Percentiles rank a stretch among this genome's conserved stretches.
Evolutionary conservation across 2,329 filamentous ascomycete species (phyloP).

Genomic region (Corynespora cassiicola): DNA sequence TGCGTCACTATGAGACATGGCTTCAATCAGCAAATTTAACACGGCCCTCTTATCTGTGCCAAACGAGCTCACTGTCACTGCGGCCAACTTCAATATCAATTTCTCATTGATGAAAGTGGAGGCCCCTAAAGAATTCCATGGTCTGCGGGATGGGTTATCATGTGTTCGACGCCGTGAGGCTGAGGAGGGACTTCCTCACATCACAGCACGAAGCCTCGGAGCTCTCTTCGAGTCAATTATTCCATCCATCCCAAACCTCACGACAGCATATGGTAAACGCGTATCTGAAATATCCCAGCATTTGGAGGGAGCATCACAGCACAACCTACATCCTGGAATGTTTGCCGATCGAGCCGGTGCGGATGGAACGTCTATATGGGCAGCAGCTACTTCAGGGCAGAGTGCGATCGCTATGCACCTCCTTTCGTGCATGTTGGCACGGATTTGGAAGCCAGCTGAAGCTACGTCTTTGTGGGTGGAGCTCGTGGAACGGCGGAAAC

Average conservation of each 20-base stretch:
- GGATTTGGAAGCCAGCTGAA: conserved; percentile 32
- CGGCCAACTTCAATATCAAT: conserved; percentile 20
- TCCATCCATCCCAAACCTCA: conserved; percentile 12
- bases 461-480: conserved; percentile 46
- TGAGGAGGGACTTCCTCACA: conserved; percentile 14
- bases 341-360: conserved; percentile 14
- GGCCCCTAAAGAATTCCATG: conserved; percentile 13
- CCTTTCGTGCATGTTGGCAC: conserved; percentile 47
- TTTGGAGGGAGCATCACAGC: background rate
- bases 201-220: conserved; percentile 14
- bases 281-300: conserved; percentile 13
- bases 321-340: background rate
- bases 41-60: conserved; percentile 7
- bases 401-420: conserved; percentile 39
- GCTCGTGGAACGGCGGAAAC: conserved; percentile 26
- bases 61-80: conserved; percentile 19
- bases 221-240: conserved; percentile 13
- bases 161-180: conserved; percentile 5
- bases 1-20: too few relatives aligned
- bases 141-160: conserved; percentile 9
- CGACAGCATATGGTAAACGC: conserved; percentile 14
- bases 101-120: conserved; percentile 21
- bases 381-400: conserved; percentile 30
- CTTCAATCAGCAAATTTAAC: conserved; percentile 5
- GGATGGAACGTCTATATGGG: conserved; percentile 26